Base-by-base conservation (phyloP, 495 filamentous ascomycete species). In the Niebla homalea region DNA sequence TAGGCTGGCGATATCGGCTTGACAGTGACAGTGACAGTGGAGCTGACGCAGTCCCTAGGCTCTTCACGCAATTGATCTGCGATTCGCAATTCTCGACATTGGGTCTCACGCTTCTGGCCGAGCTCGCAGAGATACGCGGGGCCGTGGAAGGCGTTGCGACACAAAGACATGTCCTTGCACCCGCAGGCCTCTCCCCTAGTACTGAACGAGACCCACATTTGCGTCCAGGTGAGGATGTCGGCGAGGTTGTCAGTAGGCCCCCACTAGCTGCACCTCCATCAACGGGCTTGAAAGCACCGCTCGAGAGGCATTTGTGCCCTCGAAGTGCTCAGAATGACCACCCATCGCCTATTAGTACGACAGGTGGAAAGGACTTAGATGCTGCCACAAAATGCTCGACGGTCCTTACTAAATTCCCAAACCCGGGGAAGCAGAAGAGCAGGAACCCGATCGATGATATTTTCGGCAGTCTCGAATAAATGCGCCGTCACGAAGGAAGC, bases 51-150 rank as follows among this genome's bases (percentile, higher is more conserved):
- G 7, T 23, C 12, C 18, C 39, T 50, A 80, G 75, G 15, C 78
- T 82, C 0, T 90, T 93, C 60, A 78, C 77, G 7, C 80, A 79
- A 22, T 66, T 90, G 14, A 65, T 84, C 5, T 78, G 78, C 8
- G 84, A 88, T 64, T 75, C 69, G 36, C 83, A 85, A 52, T 88
- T 84, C 60, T 76, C 84, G n/a, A 67, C 83, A 1, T 71, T 92
- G n/a, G 87, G 87, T n/a, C 66, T 87, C 15, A 74, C 85, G 40
- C 70, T 93, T 5, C 43, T 89, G n/a, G 79, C 75, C 16, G 65
- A 72, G 14, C 63, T 89, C 41, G 81, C 81, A 21, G 75, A 79
- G 52, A 63, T 85, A 40, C 63, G 72, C 52, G 68, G 62, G 47
- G 64, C 70, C 11, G 64, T 78, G 40, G 46, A 44, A 0, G 47